Evolutionary conservation across 2,329 filamentous ascomycete species (phyloP), one percentile per base, ranked within the genome.

Genomic region (Phaeomoniella chlamydospora): DNA sequence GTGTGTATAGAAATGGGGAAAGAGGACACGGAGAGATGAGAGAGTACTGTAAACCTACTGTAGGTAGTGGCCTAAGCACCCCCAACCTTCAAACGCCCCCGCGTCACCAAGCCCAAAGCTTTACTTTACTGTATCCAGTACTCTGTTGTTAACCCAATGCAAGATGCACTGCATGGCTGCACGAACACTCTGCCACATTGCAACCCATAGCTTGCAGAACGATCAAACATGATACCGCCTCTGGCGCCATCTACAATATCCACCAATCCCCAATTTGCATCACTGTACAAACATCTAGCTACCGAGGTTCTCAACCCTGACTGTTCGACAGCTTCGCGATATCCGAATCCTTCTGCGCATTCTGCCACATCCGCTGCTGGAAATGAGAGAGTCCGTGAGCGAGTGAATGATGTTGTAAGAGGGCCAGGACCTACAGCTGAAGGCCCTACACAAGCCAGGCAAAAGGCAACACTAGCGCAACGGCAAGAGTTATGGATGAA

Each of bases 211-310:
- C 35, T 18, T n/a, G n/a, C n/a, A n/a, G n/a, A n/a, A n/a, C n/a
- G n/a, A n/a, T n/a, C n/a, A n/a, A n/a, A n/a, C n/a, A 64, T 64
- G 61, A 55, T 64, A 6, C 59, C 59, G 26, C 56, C 58, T 32
- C 57, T 57, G 31, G 54, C 61, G 29, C 53, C 53, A 4, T 44
- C 48, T 15, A 53, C 60, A 35, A 49, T 63, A 15, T 50, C 54
- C 17, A 48, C 50, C 4, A 62, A 64, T 36, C 57, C 59, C 5
- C 51, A 56, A 34, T 64, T 64, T 35, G 58, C 61, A 40, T 51
- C 48, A 31, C 43, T 63, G 5, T 58, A 63, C 41, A 51, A 57
- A 31, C 49, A 58, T 29, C 33, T 64, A 2, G 61, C 56, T 2
- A 51, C 44, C 1, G 46, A 49, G 5, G 31, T 62, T 2, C 46